A percentile compares a stretch with the other conserved stretches of the same genome.
Evolutionary conservation across 345 rosid species (phyloP).

Genomic region (Eutrema yunnanense): DNA sequence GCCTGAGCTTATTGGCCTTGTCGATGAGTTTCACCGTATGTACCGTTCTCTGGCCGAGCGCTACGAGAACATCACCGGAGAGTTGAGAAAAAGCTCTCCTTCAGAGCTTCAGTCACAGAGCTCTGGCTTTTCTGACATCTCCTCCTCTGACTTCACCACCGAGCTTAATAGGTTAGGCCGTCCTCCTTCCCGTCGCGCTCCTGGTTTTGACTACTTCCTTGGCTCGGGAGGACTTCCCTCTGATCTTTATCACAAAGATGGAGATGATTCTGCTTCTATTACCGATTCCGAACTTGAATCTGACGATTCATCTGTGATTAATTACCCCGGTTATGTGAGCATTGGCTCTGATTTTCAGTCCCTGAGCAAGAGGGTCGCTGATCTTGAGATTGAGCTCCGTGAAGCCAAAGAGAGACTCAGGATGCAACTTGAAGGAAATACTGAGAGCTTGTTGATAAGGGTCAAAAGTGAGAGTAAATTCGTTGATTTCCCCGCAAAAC

Average conservation of each 20-base stretch:
- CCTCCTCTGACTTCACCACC: constrained; percentile 35
- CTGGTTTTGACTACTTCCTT: constrained; percentile 58
- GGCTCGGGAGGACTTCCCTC: constrained; percentile 53
- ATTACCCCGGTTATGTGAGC: constrained; percentile 42
- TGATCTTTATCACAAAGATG: constrained; percentile 52
- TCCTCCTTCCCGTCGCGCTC: constrained; percentile 52
- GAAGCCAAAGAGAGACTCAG: constrained; percentile 51
- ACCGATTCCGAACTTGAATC: constrained; percentile 69
- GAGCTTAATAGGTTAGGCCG: constrained; percentile 45
- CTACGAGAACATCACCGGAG: constrained; percentile 51
- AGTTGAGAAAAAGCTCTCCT: constrained; percentile 51
- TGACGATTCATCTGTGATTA: constrained; percentile 67
- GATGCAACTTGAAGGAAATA: constrained; percentile 40
- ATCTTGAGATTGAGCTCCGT: constrained; percentile 57
- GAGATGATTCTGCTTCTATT: constrained; percentile 57
- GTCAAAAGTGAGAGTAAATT: constrained; percentile 29
- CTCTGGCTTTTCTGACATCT: constrained; percentile 46
- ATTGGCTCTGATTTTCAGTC: constrained; percentile 46
- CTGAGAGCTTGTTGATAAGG: constrained; percentile 30
- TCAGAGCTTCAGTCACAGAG: constrained; percentile 60
- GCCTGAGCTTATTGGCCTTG: constrained; percentile 37
- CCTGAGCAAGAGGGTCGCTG: constrained; percentile 38
- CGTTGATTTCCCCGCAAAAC: constrained; percentile 37
- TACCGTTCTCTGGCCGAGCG: constrained; percentile 37
- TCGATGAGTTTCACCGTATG: constrained; percentile 40